Evolutionary conservation across 495 filamentous ascomycete genomes (phyloP).

Genomic region (Trichoderma asperelloides): DNA sequence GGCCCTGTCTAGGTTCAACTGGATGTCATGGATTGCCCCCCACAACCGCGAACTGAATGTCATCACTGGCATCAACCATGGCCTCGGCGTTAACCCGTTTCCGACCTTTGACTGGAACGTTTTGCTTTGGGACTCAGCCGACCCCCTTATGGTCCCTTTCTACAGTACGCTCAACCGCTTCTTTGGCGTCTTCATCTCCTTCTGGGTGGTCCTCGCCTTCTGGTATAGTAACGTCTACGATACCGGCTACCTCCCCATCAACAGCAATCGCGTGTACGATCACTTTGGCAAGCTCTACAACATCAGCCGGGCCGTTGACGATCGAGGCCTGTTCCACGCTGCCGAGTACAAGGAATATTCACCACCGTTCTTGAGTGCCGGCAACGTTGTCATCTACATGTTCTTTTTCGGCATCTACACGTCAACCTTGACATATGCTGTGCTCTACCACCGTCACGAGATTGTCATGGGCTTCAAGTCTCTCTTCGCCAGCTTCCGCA

Average conservation of each 20-base stretch:
- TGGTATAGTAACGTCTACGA: conserved; percentile 29
- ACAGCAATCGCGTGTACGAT: conserved; percentile 26
- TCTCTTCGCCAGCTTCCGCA: conserved; percentile 21
- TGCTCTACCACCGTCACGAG: conserved; percentile 30
- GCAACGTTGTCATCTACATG: conserved; percentile 23
- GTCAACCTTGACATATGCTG: conserved; percentile 24
- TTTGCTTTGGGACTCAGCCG: conserved; percentile 18
- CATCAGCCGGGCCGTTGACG: conserved; percentile 22
- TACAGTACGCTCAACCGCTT: conserved; percentile 30
- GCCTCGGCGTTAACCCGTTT: conserved; percentile 29
- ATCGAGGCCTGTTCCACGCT: conserved; percentile 24
- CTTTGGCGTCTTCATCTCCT: conserved; percentile 19
- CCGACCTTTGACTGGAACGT: conserved; percentile 33
- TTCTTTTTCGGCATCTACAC: conserved; percentile 33
- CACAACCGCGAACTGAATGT: conserved; percentile 22
- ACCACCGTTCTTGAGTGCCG: conserved; percentile 26
- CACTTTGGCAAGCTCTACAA: conserved; percentile 26
- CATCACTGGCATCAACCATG: conserved; percentile 27
- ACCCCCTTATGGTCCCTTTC: conserved; percentile 32
- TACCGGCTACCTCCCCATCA: conserved; percentile 30
- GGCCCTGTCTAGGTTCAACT: conserved; percentile 20
- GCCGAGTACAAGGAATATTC: conserved; percentile 29
- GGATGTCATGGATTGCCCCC: conserved; percentile 25
- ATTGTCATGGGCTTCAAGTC: conserved; percentile 25
- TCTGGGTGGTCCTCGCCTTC: conserved; percentile 22